phyloP scores from a whole-genome alignment of 768 basidiomycete genomes.

The Lanmaoa rubissima region DNA sequence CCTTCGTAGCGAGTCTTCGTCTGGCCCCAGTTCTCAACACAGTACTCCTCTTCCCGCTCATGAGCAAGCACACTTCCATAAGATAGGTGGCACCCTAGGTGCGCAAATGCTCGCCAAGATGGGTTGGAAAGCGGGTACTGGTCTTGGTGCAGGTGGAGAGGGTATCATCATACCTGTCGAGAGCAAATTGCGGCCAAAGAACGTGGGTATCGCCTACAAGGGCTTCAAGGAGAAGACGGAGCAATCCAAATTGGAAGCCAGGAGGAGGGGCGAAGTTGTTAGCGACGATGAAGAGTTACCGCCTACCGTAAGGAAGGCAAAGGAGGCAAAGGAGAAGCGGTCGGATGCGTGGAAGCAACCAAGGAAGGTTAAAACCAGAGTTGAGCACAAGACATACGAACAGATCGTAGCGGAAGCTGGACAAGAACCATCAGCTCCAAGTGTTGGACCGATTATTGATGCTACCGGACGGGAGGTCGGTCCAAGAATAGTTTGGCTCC shows the following conservation, averaged over 20 bases:
- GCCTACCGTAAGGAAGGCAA: slow-evolving; percentile 34
- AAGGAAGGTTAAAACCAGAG: slow-evolving; percentile 78
- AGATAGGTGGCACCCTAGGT: slow-evolving; percentile 74
- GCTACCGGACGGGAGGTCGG: slow-evolving; percentile 89
- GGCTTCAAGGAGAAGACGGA: slow-evolving; percentile 89
- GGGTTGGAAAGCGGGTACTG: slow-evolving; percentile 87
- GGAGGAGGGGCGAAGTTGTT: slow-evolving; percentile 65
- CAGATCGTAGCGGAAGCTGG: slow-evolving; percentile 90
- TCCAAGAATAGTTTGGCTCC: slow-evolving; percentile 12
- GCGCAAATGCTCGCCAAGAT: slow-evolving; percentile 91
- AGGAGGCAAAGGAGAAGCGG: slow-evolving; percentile 58
- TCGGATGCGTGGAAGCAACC: slow-evolving; percentile 85
- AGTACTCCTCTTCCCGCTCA: slow-evolving; percentile 53
- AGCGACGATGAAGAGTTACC: slow-evolving; percentile 64
- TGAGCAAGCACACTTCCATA: slow-evolving; percentile 82
- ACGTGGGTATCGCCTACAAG: slow-evolving; percentile 83
- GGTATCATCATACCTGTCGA: slow-evolving; percentile 91
- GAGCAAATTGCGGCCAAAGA: slow-evolving; percentile 78
- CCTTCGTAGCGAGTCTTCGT: slow-evolving; percentile 47
- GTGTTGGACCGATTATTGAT: slow-evolving; percentile 89
- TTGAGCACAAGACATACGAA: slow-evolving; percentile 97
- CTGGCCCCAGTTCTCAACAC: slow-evolving; percentile 41
- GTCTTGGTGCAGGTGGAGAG: slow-evolving; percentile 70
- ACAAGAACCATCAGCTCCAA: slow-evolving; percentile 48
- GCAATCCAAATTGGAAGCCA: slow-evolving; percentile 79